phyloP scores from a whole-genome alignment of 2,329 filamentous ascomycete genomes.

The Pestalotiopsis sp. region DNA sequence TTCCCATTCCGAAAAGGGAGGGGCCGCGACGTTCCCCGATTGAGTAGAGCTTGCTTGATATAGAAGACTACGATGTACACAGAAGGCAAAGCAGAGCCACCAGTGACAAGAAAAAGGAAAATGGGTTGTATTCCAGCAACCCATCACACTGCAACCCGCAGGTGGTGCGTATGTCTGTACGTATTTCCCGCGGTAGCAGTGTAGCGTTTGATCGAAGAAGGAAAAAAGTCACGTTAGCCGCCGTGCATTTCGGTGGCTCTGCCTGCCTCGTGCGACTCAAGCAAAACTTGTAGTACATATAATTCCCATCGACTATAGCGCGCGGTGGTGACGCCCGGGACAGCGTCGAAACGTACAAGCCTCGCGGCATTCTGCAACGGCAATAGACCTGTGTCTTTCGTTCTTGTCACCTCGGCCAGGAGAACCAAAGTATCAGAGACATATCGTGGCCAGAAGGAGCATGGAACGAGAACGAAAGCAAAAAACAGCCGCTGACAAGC shows the following conservation, averaged over 20 bases:
- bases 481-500: no score
- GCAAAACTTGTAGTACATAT: not conserved
- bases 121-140: not conserved
- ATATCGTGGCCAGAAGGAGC: no score
- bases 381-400: not conserved
- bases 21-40: not conserved
- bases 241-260: not conserved
- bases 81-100: not conserved
- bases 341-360: not conserved
- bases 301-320: not conserved
- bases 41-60: constrained; percentile 11
- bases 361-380: not conserved
- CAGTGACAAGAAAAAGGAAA: not conserved
- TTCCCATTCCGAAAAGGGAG: not conserved
- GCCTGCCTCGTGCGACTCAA: not conserved
- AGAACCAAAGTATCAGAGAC: no score
- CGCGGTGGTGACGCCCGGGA: not conserved
- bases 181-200: no score
- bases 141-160: not conserved
- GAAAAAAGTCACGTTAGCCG: not conserved
- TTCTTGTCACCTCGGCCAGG: not conserved
- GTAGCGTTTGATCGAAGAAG: no score
- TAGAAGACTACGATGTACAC: no score
- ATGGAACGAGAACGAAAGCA: no score
- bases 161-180: not conserved